phyloP scores from a whole-genome alignment of 2,329 filamentous ascomycete species.

The Trichophaea hybrida region DNA sequence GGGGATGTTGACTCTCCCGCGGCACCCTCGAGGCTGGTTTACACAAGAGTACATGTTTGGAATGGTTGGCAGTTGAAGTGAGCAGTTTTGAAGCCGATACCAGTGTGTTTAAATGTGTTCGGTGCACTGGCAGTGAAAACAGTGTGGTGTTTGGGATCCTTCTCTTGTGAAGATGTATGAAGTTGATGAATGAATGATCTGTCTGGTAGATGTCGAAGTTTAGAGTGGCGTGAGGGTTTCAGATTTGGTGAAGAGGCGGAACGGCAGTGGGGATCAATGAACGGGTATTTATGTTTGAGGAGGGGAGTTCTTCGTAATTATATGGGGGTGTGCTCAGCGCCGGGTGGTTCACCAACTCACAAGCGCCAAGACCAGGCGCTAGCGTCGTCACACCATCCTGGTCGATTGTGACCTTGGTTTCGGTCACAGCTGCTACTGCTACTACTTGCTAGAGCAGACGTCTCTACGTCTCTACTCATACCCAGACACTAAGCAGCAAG shows the following conservation, averaged over 20 bases:
- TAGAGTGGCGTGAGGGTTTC: background rate
- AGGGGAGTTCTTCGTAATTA: background rate
- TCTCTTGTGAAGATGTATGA: background rate
- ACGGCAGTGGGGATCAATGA: background rate
- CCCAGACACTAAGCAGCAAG: no score
- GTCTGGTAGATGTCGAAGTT: background rate
- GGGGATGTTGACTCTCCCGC: conserved; percentile 21
- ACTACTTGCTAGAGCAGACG: no score
- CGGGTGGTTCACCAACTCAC: no score
- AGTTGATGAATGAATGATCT: background rate
- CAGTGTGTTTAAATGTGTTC: background rate
- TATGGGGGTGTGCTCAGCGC: no score
- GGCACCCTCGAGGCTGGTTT: conserved; percentile 24
- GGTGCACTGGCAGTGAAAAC: background rate
- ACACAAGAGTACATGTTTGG: conserved; percentile 24
- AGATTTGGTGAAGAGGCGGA: no score
- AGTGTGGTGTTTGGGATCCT: background rate
- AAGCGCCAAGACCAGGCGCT: no score
- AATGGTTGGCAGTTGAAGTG: background rate
- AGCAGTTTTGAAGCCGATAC: background rate
- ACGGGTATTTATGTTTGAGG: background rate
- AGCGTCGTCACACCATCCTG: no score
- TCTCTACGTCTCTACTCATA: no score
- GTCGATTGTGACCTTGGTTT: no score
- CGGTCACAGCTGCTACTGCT: no score